These are phyloP conservation scores for Gynochthodes officinalis DNA, from an alignment of 257 asterid species.

Conservation along the genomic window DNA sequence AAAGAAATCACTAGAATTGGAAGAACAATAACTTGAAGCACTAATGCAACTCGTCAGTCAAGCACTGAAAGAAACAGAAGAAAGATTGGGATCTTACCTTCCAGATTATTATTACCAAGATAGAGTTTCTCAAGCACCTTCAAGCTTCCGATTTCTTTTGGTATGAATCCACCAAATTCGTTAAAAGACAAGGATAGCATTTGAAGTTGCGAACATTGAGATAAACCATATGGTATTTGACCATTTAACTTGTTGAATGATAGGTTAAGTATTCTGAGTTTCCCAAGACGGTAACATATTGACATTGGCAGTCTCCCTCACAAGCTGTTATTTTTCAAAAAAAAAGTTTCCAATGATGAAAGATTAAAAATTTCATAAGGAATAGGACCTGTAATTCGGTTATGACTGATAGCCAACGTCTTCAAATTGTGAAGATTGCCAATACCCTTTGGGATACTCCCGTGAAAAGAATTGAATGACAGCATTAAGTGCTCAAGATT, in stretches of 20 bases:
- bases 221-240: background rate
- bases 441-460: constrained; percentile 1
- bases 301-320: constrained; percentile 15
- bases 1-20: too few relatives aligned
- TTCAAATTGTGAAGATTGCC: constrained; percentile 9
- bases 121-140: background rate
- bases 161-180: too few relatives aligned
- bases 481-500: background rate
- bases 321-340: constrained; percentile 4
- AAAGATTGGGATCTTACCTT: too few relatives aligned
- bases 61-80: too few relatives aligned
- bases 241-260: constrained; percentile 11
- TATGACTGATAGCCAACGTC: background rate
- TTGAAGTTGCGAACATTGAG: background rate
- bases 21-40: too few relatives aligned
- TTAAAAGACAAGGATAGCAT: too few relatives aligned
- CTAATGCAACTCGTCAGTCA: too few relatives aligned
- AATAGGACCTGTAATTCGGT: constrained; percentile 19
- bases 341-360: constrained; percentile 10
- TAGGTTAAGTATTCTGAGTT: constrained; percentile 6
- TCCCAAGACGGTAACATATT: background rate
- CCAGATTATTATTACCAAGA: background rate
- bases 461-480: background rate
- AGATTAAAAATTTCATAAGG: constrained; percentile 25
- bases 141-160: too few relatives aligned